Percentiles rank a stretch among this genome's conserved stretches.
phyloP scores from a whole-genome alignment of 2,329 filamentous ascomycete species.

The Blastomyces gilchristii region DNA sequence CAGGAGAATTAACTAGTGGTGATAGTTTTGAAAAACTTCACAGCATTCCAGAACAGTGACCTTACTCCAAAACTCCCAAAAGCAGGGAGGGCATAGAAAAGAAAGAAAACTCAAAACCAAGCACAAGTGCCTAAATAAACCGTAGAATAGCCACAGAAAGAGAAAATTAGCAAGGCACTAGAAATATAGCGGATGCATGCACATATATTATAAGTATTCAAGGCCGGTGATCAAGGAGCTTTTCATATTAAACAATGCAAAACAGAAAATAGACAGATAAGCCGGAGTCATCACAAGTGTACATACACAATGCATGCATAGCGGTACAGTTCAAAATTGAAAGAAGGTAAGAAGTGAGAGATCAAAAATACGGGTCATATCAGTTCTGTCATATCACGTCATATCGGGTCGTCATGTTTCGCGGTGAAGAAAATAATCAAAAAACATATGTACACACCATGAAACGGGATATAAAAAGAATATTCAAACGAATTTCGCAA shows the following conservation, averaged over 20 bases:
- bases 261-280: conserved; percentile 5
- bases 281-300: neutral
- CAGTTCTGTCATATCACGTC: conserved; percentile 3
- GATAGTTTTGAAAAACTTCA: neutral
- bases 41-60: neutral
- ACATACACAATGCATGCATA: neutral
- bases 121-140: conserved; percentile 1
- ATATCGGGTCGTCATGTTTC: neutral
- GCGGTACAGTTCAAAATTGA: neutral
- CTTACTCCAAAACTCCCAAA: neutral
- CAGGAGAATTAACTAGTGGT: neutral
- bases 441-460: neutral
- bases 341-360: neutral
- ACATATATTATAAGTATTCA: neutral
- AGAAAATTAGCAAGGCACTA: neutral
- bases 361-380: neutral
- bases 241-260: neutral
- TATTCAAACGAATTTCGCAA: neutral
- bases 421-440: neutral
- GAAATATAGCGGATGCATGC: neutral
- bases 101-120: conserved; percentile 9
- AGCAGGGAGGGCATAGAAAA: neutral
- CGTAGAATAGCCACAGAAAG: neutral
- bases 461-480: neutral
- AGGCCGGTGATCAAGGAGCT: neutral